A percentile compares a stretch with the other conserved stretches of the same genome.
These are phyloP conservation scores for Argentina anserina DNA, from an alignment of 306 rosid species.

Conservation along the genomic window DNA sequence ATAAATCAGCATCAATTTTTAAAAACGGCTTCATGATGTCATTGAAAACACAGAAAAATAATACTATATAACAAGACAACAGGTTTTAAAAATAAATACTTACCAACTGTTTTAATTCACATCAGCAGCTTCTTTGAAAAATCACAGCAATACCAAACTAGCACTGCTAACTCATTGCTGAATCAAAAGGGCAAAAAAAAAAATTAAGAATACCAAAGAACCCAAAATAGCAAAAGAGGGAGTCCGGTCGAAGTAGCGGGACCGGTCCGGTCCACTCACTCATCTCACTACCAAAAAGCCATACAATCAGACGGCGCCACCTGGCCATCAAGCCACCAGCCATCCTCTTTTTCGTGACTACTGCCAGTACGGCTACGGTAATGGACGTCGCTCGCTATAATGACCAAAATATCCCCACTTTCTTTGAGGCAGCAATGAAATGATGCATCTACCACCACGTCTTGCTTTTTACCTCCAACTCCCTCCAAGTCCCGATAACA, in stretches of 20 bases:
- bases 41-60: too few species aligned
- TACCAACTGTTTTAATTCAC: too few species aligned
- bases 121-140: too few species aligned
- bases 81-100: too few species aligned
- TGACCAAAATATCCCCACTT: not conserved
- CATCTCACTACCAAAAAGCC: not conserved
- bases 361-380: not conserved
- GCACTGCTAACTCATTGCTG: too few species aligned
- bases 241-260: not conserved
- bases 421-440: not conserved
- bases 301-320: not conserved
- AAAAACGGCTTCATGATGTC: too few species aligned
- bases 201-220: too few species aligned
- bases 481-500: not conserved
- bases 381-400: not conserved
- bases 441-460: not conserved
- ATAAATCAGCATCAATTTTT: too few species aligned
- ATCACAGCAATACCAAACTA: too few species aligned
- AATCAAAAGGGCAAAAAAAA: too few species aligned
- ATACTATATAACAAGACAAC: too few species aligned
- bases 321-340: not conserved
- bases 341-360: not conserved
- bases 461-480: too few species aligned
- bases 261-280: not conserved
- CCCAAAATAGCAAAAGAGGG: not conserved